Conservation (phyloP, 2,329 filamentous ascomycete genomes). For the Verticillium albo-atrum region DNA sequence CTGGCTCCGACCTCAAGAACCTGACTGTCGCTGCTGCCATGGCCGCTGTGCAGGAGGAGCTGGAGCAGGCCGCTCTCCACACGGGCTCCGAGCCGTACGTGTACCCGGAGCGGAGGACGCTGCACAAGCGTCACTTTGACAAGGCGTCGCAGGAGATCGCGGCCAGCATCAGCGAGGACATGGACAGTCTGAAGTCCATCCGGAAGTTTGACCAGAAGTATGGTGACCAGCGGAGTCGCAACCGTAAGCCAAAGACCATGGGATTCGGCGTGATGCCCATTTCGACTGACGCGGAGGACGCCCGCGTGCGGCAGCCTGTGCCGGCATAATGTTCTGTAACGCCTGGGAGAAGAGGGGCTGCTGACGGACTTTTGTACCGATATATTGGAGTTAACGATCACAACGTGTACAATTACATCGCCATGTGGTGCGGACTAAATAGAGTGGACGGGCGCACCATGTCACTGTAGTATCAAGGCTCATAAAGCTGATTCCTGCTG, state of each 20-base stretch:
- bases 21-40: slow-evolving; percentile 75
- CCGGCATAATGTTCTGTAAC: not conserved
- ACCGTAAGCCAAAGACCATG: slow-evolving; percentile 45
- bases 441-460: not conserved
- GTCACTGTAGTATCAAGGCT: not conserved
- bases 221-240: slow-evolving; percentile 70
- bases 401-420: not conserved
- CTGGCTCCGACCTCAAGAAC: slow-evolving; percentile 80
- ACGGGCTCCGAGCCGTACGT: slow-evolving; percentile 39
- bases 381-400: not conserved
- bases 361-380: not conserved
- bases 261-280: slow-evolving; percentile 51
- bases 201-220: slow-evolving; percentile 95
- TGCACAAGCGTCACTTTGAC: slow-evolving; percentile 72
- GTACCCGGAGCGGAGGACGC: slow-evolving; percentile 64
- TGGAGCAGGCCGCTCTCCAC: slow-evolving; percentile 30
- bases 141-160: slow-evolving; percentile 83
- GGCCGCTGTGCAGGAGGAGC: slow-evolving; percentile 74
- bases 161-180: slow-evolving; percentile 90
- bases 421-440: not conserved
- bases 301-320: slow-evolving; percentile 31
- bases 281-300: slow-evolving; percentile 36
- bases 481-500: not conserved
- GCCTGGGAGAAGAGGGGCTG: too few relatives aligned
- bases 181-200: slow-evolving; percentile 80